These are phyloP conservation scores for Hypholoma fasciculare DNA, from an alignment of 768 basidiomycete species.

Conservation along the genomic window DNA sequence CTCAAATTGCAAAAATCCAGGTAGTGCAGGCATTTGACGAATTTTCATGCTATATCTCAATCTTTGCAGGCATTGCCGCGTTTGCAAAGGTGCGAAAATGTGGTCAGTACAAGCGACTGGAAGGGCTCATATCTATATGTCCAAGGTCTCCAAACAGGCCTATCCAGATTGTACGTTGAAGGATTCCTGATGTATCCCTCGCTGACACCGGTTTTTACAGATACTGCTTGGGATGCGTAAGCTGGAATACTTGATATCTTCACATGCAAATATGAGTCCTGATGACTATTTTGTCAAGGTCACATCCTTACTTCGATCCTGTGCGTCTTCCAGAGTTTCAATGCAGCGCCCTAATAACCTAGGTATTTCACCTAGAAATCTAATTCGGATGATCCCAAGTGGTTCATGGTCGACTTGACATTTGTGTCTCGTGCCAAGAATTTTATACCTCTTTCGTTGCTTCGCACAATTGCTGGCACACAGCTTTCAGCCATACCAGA, in stretches of 20 bases:
- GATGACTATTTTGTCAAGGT: constrained; percentile 22
- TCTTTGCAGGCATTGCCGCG: constrained; percentile 64
- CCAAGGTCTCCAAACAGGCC: constrained; percentile 75
- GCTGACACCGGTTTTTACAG: constrained; percentile 36
- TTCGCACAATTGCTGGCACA: constrained; percentile 60
- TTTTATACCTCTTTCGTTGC: constrained; percentile 77
- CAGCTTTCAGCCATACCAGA: constrained; percentile 39
- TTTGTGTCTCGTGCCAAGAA: constrained; percentile 65
- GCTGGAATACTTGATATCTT: constrained; percentile 21
- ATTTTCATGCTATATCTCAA: constrained; percentile 1
- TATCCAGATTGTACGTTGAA: constrained; percentile 81
- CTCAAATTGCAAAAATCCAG: constrained; percentile 83
- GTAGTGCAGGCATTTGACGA: constrained; percentile 33
- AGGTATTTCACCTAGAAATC: constrained; percentile 61
- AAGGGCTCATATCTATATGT: constrained; percentile 7
- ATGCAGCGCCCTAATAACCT: not conserved
- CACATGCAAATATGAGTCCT: no score
- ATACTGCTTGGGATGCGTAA: constrained; percentile 89
- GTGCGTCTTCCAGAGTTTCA: constrained; percentile 38
- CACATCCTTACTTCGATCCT: constrained; percentile 81
- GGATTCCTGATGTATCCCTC: not conserved
- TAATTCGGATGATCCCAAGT: constrained; percentile 71
- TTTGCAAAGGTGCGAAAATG: constrained; percentile 66
- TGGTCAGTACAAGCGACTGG: not conserved
- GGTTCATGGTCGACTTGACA: constrained; percentile 89